phyloP scores from a whole-genome alignment of 2,329 filamentous ascomycete species.

The Ploettnerulaceae sp. region DNA sequence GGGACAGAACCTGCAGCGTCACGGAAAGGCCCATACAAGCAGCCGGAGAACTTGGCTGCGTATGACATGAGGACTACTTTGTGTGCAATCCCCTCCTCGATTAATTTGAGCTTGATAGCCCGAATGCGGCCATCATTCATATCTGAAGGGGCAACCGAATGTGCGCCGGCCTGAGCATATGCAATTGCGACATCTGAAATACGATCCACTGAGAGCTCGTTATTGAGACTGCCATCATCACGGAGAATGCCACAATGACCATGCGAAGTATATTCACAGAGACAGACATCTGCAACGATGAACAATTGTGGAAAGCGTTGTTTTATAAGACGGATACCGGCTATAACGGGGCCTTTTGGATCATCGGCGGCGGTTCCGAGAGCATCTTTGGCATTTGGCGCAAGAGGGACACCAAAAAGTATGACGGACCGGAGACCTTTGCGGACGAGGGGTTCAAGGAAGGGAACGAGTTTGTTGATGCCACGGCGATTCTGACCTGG shows the following conservation, averaged over 20 bases:
- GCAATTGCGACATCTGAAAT: conserved; percentile 97
- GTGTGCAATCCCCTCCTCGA: conserved; percentile 90
- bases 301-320: conserved; percentile 85
- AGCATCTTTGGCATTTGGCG: conserved; percentile 77
- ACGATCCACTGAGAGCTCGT: conserved; percentile 85
- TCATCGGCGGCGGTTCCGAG: conserved; percentile 91
- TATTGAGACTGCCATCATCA: conserved; percentile 90
- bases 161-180: conserved; percentile 91
- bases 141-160: conserved; percentile 94
- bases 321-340: conserved; percentile 76
- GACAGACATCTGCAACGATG: conserved; percentile 87
- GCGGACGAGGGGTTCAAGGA: conserved; percentile 78
- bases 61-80: conserved; percentile 94
- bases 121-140: conserved; percentile 99
- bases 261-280: conserved; percentile 98
- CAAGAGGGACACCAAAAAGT: conserved; percentile 88
- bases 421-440: conserved; percentile 93
- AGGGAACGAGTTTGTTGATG: conserved; percentile 77
- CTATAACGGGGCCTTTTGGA: conserved; percentile 86
- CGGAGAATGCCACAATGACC: conserved; percentile 95
- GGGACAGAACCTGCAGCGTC: conserved; percentile 90
- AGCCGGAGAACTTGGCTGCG: conserved; percentile 95
- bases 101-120: conserved; percentile 96
- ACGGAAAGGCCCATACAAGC: conserved; percentile 93
- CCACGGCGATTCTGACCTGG: conserved; percentile 87